phyloP scores from a whole-genome alignment of 2,329 filamentous ascomycete genomes.

The Geosmithia flava region DNA sequence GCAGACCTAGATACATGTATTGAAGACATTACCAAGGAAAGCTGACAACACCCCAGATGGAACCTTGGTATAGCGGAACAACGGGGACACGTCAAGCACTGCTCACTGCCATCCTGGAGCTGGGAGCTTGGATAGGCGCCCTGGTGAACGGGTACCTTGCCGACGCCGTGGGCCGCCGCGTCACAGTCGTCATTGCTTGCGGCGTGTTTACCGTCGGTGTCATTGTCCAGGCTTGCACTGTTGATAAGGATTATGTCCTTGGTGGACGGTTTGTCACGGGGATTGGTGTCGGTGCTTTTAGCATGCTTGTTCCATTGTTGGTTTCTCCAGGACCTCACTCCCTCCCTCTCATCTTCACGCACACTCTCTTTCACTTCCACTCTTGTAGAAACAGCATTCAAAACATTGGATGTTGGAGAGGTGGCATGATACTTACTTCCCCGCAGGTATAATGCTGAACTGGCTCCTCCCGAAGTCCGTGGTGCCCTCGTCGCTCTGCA shows the following conservation, averaged over 20 bases:
- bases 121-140: conserved; percentile 67
- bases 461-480: conserved; percentile 14
- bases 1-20: too few species aligned
- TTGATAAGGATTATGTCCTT: conserved; percentile 38
- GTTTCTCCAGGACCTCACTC: not conserved
- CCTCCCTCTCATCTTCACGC: not conserved
- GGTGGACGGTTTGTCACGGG: conserved; percentile 59
- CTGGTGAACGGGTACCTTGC: conserved; percentile 60
- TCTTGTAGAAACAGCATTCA: not conserved
- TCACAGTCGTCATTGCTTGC: conserved; percentile 53
- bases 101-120: conserved; percentile 55
- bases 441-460: not conserved
- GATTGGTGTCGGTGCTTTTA: conserved; percentile 10
- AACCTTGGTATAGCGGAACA: not conserved
- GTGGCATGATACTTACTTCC: too few species aligned
- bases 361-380: not conserved
- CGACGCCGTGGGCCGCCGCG: conserved; percentile 56
- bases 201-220: conserved; percentile 58
- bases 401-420: not conserved
- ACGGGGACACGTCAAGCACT: not conserved
- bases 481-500: conserved; percentile 32
- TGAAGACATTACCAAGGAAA: too few species aligned
- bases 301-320: not conserved
- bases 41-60: not conserved
- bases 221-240: conserved; percentile 41